Evolutionary conservation across 139 green algal species (phyloP).

Genomic region (Asterochloris sp.): DNA sequence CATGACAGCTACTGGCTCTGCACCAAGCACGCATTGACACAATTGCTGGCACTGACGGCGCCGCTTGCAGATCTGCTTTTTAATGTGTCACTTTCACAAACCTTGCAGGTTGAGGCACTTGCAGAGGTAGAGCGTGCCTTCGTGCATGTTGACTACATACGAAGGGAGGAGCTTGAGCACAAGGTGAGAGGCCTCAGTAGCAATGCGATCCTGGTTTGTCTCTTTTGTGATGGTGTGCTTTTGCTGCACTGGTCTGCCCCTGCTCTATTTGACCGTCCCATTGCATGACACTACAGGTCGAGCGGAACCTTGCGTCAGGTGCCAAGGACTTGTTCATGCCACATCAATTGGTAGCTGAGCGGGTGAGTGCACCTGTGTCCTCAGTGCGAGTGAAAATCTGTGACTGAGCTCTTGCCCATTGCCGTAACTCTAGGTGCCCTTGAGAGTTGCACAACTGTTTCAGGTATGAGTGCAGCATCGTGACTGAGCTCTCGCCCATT

Average conservation of each 20-base stretch:
- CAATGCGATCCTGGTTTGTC: neutral
- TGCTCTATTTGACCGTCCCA: too few species aligned
- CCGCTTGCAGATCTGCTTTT: too few species aligned
- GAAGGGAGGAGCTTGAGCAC: constrained; percentile 43
- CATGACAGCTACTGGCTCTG: too few species aligned
- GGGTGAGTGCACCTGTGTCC: neutral
- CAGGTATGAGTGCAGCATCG: too few species aligned
- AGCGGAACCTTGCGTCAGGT: constrained; percentile 3
- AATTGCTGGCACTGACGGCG: too few species aligned
- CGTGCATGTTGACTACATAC: constrained; percentile 74
- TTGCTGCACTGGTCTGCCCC: too few species aligned
- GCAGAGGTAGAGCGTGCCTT: constrained; percentile 69
- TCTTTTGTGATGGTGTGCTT: neutral
- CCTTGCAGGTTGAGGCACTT: constrained; percentile 59
- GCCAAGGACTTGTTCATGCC: constrained; percentile 17
- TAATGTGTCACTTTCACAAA: too few species aligned
- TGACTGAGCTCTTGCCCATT: too few species aligned
- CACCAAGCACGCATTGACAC: too few species aligned
- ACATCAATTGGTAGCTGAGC: constrained; percentile 10
- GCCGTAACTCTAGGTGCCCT: too few species aligned
- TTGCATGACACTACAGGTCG: neutral
- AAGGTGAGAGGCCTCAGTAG: constrained; percentile 21
- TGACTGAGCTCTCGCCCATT: too few species aligned
- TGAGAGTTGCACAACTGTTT: too few species aligned
- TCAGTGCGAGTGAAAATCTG: neutral